Percentiles rank a stretch among this genome's conserved stretches.
These are phyloP conservation scores for Cucurbita moschata DNA, from an alignment of 306 rosid species.

Conservation along the genomic window DNA sequence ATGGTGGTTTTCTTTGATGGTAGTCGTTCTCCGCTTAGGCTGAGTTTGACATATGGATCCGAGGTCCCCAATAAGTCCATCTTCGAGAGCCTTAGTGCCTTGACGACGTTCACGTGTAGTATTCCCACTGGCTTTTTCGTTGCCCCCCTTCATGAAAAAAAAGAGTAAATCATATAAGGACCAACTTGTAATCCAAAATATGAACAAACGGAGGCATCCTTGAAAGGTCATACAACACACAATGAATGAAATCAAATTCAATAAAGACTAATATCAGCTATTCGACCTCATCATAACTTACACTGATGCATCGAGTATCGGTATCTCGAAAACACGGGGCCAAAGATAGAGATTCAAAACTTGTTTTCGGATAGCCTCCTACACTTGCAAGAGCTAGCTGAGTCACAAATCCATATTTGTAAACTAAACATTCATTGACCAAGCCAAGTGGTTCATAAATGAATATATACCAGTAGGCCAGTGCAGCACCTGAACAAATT, in stretches of 20 bases:
- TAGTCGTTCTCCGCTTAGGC: conserved; percentile 61
- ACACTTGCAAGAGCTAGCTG: conserved; percentile 2
- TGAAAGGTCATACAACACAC: neutral
- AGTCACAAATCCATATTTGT: neutral
- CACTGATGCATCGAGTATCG: conserved; percentile 69
- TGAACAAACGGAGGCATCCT: too few relatives aligned
- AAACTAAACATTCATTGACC: conserved; percentile 1
- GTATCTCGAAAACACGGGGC: conserved; percentile 63
- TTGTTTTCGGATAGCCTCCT: conserved; percentile 70
- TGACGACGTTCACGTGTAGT: conserved; percentile 73
- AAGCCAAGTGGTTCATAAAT: conserved; percentile 4
- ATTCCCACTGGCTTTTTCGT: conserved; percentile 86
- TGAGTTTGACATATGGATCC: conserved; percentile 82
- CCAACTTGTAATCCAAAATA: neutral
- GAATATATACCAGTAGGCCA: conserved; percentile 21
- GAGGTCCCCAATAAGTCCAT: conserved; percentile 82
- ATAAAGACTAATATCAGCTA: neutral
- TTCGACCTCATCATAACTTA: conserved; percentile 16
- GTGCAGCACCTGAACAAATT: conserved; percentile 71
- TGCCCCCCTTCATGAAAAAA: conserved; percentile 27
- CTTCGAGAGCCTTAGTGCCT: conserved; percentile 59
- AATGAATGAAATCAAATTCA: neutral
- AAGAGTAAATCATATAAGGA: neutral
- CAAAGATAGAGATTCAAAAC: conserved; percentile 70
- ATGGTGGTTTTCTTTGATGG: conserved; percentile 66